Evolutionary conservation across 495 filamentous ascomycete species (phyloP).

Genomic region (Annulohypoxylon maeteangense): DNA sequence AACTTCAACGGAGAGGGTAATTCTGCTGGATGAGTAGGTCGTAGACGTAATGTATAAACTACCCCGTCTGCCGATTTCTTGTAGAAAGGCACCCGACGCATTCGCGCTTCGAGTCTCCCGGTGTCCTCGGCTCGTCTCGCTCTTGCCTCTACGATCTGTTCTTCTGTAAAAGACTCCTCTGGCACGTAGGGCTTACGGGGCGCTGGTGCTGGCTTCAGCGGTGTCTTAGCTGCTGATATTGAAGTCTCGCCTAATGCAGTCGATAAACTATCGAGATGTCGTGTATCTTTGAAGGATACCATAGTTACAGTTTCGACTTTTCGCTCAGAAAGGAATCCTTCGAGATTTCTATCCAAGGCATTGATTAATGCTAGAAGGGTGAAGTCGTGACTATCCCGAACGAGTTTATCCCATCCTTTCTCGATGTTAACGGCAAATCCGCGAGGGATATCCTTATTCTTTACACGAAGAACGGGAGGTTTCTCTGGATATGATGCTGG

Average conservation of each 20-base stretch:
- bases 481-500: constrained; percentile 69
- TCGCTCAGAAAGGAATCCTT: constrained; percentile 73
- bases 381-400: constrained; percentile 61
- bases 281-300: constrained; percentile 70
- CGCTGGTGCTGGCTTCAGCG: constrained; percentile 52
- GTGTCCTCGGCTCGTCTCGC: constrained; percentile 71
- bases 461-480: constrained; percentile 70
- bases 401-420: constrained; percentile 77
- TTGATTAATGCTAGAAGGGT: constrained; percentile 78
- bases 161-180: constrained; percentile 59
- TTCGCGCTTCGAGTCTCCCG: constrained; percentile 81
- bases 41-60: constrained; percentile 77
- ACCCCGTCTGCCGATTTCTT: constrained; percentile 76
- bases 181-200: constrained; percentile 49
- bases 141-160: constrained; percentile 71
- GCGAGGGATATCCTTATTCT: constrained; percentile 80
- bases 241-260: constrained; percentile 48
- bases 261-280: constrained; percentile 48
- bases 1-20: constrained; percentile 71
- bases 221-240: constrained; percentile 60
- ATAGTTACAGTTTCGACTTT: constrained; percentile 84
- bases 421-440: constrained; percentile 86
- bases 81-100: constrained; percentile 74
- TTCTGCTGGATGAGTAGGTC: constrained; percentile 69
- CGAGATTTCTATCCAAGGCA: constrained; percentile 77